phyloP scores from a whole-genome alignment of 345 rosid species.

The Camelina sativa region DNA sequence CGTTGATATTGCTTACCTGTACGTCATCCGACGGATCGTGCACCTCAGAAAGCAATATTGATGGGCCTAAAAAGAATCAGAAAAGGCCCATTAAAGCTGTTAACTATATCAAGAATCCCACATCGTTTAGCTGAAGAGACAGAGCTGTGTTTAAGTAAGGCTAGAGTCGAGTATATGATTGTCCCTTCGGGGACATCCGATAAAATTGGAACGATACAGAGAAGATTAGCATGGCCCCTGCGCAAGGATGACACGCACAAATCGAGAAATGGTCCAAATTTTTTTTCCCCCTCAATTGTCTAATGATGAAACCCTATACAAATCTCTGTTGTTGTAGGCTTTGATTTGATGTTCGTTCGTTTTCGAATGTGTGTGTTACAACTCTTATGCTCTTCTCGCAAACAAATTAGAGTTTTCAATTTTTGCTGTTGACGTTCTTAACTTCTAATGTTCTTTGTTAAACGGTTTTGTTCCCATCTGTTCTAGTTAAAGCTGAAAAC shows the following conservation, averaged over 20 bases:
- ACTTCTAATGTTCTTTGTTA: background rate
- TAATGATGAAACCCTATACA: too few relatives aligned
- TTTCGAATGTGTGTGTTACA: too few relatives aligned
- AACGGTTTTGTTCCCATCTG: background rate
- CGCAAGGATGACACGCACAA: slow-evolving; percentile 25
- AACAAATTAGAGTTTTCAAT: too few relatives aligned
- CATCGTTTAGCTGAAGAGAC: background rate
- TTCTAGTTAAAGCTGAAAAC: too few relatives aligned
- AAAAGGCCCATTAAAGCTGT: background rate
- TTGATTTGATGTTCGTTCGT: too few relatives aligned
- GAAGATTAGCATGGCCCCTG: slow-evolving; percentile 21
- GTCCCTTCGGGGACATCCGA: slow-evolving; percentile 13
- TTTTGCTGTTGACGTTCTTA: too few relatives aligned
- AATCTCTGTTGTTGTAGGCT: background rate
- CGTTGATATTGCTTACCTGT: too few relatives aligned
- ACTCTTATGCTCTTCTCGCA: too few relatives aligned
- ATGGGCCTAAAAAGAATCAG: background rate
- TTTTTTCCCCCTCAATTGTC: background rate
- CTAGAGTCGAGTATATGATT: background rate
- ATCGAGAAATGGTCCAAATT: slow-evolving; percentile 24
- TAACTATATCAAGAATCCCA: background rate
- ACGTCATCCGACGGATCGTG: too few relatives aligned
- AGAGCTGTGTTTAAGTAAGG: background rate
- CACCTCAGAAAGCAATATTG: too few relatives aligned
- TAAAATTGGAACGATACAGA: slow-evolving; percentile 14